Evolutionary conservation across 495 filamentous ascomycete genomes (phyloP), one percentile per base, ranked within the genome.

Genomic region (Echria macrotheca): DNA sequence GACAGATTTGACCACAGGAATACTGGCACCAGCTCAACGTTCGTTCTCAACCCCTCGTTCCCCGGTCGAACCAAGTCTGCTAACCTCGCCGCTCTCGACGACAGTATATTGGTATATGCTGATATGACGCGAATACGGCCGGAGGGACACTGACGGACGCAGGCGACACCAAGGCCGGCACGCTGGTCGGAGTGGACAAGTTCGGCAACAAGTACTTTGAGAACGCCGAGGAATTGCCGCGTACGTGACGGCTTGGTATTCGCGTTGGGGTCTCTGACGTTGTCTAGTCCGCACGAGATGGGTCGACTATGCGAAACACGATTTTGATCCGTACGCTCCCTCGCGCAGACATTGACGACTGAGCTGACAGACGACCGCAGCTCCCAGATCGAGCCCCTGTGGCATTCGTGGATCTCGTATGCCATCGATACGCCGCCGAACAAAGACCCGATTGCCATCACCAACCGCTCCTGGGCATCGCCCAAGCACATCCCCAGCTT

Each of bases 121-220:
- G 28, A 26, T 54, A 33, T 22, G 29, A 23, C 14, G 14, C 21
- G 9, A 28, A 14, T 9, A 17, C 48, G 3, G 3, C 17, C 10
- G 29, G 11, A 9, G 12, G 22, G 14, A 52, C 44, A 65, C 67
- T 74, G 51, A 77, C 59, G 62, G 51, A n/a, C 15, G 38, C 61
- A 86, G 94, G 94, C 72, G 94, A 99, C 75, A 97, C 93, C 68
- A 97, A 97, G 74, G 86, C 86, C 56, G 94, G 94, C 59, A 83
- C 78, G 44, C 77, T 95, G 58, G 83, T 99, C 52, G 94, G 84
- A 47, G 75, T 67, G 53, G 94, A 99, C 75, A 78, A 81, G 60
- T 96, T 80, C 66, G 94, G 94, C 63, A 99, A 99, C 79, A 96
- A 94, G 69, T 99, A 77, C 77, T 99, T 78, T 71, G 94, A 97